Conservation (phyloP, 331 rosid species). For the Quercus tomentella region DNA sequence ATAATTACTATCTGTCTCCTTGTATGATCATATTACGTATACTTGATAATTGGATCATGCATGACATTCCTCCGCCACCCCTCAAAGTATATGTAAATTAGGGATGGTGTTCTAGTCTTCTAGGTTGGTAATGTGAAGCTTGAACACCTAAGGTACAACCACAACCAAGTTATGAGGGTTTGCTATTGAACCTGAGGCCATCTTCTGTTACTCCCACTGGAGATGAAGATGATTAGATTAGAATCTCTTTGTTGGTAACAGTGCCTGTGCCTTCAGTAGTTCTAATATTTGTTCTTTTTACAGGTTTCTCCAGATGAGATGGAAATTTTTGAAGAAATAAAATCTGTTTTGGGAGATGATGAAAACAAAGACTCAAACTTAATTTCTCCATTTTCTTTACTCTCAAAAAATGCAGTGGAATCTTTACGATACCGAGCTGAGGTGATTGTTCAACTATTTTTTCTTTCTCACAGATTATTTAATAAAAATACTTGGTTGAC, state of each 20-base stretch:
- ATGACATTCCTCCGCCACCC: neutral
- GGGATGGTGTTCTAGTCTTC: neutral
- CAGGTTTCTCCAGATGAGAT: constrained; percentile 89
- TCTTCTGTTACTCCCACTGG: neutral
- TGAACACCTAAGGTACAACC: neutral
- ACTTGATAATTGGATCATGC: neutral
- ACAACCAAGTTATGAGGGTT: neutral
- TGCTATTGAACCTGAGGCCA: neutral
- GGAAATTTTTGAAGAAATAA: constrained; percentile 69
- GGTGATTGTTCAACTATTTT: constrained; percentile 44
- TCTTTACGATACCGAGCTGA: constrained; percentile 90
- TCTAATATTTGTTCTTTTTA: constrained; percentile 10
- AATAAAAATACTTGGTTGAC: neutral
- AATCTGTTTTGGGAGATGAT: constrained; percentile 61
- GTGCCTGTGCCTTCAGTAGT: neutral
- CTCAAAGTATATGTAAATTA: neutral
- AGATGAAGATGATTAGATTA: neutral
- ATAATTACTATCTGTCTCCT: neutral
- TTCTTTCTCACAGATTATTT: neutral
- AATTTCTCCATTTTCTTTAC: constrained; percentile 65
- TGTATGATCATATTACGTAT: neutral
- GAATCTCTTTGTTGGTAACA: neutral
- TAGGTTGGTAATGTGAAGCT: too few species aligned
- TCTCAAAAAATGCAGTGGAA: constrained; percentile 77
- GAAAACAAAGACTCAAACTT: constrained; percentile 48